phyloP scores from a whole-genome alignment of 148 eudicot genomes.

The Rhododendron molle region DNA sequence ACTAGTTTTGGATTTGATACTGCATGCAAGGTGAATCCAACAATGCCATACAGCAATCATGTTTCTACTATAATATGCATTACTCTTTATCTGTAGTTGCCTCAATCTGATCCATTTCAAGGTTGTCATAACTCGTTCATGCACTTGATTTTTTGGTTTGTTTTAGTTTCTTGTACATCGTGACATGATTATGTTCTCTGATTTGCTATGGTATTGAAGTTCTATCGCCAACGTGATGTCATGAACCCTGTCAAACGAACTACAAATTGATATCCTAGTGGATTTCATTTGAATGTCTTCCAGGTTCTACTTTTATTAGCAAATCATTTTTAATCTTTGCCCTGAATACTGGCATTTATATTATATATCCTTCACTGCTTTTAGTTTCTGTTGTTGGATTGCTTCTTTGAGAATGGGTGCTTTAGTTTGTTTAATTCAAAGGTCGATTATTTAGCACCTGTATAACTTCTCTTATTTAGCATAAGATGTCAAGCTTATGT shows the following conservation, averaged over 20 bases:
- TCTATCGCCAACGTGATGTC: background rate
- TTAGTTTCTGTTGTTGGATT: background rate
- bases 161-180: background rate
- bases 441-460: background rate
- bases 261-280: background rate
- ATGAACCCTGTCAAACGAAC: background rate
- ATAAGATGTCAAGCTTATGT: background rate
- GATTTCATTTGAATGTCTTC: background rate
- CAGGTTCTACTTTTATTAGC: background rate
- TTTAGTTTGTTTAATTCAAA: background rate
- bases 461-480: background rate
- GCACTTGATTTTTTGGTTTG: background rate
- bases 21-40: conserved; percentile 87
- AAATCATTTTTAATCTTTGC: background rate
- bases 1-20: conserved; percentile 98
- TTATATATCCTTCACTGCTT: background rate
- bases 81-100: background rate
- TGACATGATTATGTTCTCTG: background rate
- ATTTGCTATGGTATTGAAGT: background rate
- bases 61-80: conserved; percentile 1
- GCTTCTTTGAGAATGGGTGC: background rate
- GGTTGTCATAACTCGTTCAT: background rate
- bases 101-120: background rate
- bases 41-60: background rate
- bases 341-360: background rate